phyloP scores from a whole-genome alignment of 805 yeast genomes.

The Babjeviella inositovora region DNA sequence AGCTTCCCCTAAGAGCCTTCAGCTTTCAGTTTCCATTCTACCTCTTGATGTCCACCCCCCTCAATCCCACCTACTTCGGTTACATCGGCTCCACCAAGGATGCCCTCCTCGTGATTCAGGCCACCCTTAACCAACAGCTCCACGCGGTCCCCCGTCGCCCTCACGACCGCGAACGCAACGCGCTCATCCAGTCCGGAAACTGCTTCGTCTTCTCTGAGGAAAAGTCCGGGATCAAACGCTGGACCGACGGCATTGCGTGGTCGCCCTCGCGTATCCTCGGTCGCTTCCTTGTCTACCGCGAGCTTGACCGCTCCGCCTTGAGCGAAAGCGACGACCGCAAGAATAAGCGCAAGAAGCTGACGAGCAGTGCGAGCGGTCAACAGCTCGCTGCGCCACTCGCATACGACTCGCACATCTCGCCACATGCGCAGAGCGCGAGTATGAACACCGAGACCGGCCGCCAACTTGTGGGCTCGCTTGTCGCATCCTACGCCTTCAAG shows the following conservation, averaged over 20 bases:
- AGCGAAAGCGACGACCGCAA: conserved; percentile 25
- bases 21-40: too few species aligned
- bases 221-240: conserved; percentile 68
- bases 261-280: conserved; percentile 82
- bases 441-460: conserved; percentile 2
- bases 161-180: conserved; percentile 56
- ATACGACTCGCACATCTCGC: conserved; percentile 1
- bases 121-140: conserved; percentile 46
- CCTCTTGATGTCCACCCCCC: too few species aligned
- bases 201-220: conserved; percentile 80
- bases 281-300: conserved; percentile 71
- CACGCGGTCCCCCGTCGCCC: conserved; percentile 64
- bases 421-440: not conserved
- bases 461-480: conserved; percentile 37
- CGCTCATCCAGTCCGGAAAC: conserved; percentile 57
- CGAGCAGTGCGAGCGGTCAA: conserved; percentile 3
- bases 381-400: conserved; percentile 2
- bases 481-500: conserved; percentile 47
- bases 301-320: conserved; percentile 28
- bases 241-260: conserved; percentile 98
- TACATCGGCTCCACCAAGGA: conserved; percentile 73
- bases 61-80: conserved; percentile 50
- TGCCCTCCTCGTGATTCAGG: conserved; percentile 70
- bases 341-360: conserved; percentile 13
- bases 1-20: too few species aligned